Base-by-base conservation (phyloP, 2,329 filamentous ascomycete species). In the Colletotrichum sp. region DNA sequence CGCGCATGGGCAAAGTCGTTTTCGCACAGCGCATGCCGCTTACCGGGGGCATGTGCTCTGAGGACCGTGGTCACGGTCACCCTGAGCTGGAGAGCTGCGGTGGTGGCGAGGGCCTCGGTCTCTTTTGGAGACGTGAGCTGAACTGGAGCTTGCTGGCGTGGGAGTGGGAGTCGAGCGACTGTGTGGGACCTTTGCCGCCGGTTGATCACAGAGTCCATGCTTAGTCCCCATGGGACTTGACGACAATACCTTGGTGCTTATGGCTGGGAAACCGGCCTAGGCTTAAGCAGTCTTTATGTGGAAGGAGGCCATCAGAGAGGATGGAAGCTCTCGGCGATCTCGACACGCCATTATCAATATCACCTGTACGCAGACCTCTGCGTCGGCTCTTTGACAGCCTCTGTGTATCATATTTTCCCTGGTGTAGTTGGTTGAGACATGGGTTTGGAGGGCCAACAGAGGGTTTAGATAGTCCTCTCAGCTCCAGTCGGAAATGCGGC, bases 121-220 rank as follows among this genome's bases (percentile, higher is more conserved):
- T 94, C 60, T 93, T 93, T 82, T 94, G 92, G 92, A 90, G 92
- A 80, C 91, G 92, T 80, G 95, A 96, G 86, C 88, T 97, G 81
- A 97, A 97, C 86, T 96, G 95, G 95, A 95, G 94, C 84, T 90
- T 96, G 83, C 86, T 96, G 81, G 94, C 93, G 69, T 96, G 94
- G 95, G 93, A 96, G 83, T 95, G 92, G 90, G 90, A 92, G 82
- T 87, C 88, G 55, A 87, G 84, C 72, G 83, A 84, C 60, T 80
- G 78, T 30, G 78, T 85, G 73, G 83, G 84, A 77, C 81, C 81
- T 30, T 80, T 88, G 36, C 78, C 78, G 10, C 80, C 80, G 76
- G 85, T 91, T 79, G 85, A 89, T 82, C 84, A 85, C 78, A 88
- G 87, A 78, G 85, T 88, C 80, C 90, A 91, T 84, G 88, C 84